Percentiles rank a stretch among this genome's conserved stretches.
Evolutionary conservation across 106 monocot genomes (phyloP).

Genomic region (Dendrobium huoshanense): DNA sequence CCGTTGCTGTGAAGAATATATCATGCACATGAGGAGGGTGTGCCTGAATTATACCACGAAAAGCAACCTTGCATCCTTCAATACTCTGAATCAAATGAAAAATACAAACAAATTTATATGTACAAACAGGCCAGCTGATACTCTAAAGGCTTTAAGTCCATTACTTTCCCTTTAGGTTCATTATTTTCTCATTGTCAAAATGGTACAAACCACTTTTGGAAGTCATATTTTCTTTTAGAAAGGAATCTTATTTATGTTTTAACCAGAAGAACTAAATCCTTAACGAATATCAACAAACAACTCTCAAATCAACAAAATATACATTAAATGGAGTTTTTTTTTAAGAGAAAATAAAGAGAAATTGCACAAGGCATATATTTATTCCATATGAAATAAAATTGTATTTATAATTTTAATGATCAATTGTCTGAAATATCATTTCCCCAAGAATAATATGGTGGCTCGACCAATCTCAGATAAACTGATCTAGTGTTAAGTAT

Average conservation of each 20-base stretch:
- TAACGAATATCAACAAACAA: neutral
- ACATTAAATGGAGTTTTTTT: neutral
- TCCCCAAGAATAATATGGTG: neutral
- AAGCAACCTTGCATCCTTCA: constrained; percentile 81
- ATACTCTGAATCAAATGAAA: constrained; percentile 45
- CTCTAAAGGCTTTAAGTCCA: neutral
- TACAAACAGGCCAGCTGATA: neutral
- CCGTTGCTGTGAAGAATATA: constrained; percentile 83
- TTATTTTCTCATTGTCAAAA: neutral
- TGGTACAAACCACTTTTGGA: neutral
- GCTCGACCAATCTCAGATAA: neutral
- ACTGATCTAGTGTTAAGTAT: neutral
- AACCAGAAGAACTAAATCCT: constrained; percentile 4
- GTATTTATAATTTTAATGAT: neutral
- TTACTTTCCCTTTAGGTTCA: too few relatives aligned
- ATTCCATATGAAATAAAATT: neutral
- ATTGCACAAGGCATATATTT: neutral
- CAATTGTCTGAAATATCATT: neutral
- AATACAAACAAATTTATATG: neutral
- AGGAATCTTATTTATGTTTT: neutral
- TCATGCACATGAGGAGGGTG: constrained; percentile 79
- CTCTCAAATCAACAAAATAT: neutral
- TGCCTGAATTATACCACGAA: constrained; percentile 75
- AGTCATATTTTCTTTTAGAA: neutral
- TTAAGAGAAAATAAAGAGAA: neutral